Conservation (phyloP, 148 eudicot genomes). For the Simmondsia chinensis region DNA sequence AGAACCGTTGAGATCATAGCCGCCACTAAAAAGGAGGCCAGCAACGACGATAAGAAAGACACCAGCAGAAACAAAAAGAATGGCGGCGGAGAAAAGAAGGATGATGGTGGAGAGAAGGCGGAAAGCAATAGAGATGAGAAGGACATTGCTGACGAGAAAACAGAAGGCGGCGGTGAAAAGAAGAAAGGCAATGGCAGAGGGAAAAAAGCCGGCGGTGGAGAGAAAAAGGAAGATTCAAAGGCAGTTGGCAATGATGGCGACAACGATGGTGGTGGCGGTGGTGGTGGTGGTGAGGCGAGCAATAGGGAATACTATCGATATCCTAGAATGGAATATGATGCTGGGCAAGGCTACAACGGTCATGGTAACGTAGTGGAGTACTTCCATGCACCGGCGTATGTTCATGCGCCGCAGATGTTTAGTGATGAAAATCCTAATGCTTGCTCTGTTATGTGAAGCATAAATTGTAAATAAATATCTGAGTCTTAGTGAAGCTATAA, state of each 20-base stretch:
- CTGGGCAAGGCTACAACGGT: conserved; percentile 15
- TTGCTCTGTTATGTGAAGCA: conserved; percentile 51
- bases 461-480: neutral
- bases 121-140: conserved; percentile 5
- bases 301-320: conserved; percentile 38
- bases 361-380: conserved; percentile 17
- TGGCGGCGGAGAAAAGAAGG: conserved; percentile 10
- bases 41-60: conserved; percentile 14
- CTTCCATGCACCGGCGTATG: conserved; percentile 23
- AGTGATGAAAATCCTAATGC: conserved; percentile 73
- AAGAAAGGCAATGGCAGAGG: neutral
- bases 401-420: conserved; percentile 46
- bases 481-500: too few relatives aligned
- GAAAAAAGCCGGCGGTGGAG: too few relatives aligned
- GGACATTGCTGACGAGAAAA: conserved; percentile 1
- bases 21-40: conserved; percentile 14
- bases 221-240: too few relatives aligned
- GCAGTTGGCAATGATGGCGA: too few relatives aligned
- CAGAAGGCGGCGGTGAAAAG: conserved; percentile 11
- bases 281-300: conserved; percentile 15
- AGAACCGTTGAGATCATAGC: conserved; percentile 43
- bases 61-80: too few relatives aligned
- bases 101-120: conserved; percentile 1
- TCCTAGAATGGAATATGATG: conserved; percentile 17
- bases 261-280: too few relatives aligned